phyloP scores from a whole-genome alignment of 2,329 filamentous ascomycete species.

The Aureobasidium uvarum region DNA sequence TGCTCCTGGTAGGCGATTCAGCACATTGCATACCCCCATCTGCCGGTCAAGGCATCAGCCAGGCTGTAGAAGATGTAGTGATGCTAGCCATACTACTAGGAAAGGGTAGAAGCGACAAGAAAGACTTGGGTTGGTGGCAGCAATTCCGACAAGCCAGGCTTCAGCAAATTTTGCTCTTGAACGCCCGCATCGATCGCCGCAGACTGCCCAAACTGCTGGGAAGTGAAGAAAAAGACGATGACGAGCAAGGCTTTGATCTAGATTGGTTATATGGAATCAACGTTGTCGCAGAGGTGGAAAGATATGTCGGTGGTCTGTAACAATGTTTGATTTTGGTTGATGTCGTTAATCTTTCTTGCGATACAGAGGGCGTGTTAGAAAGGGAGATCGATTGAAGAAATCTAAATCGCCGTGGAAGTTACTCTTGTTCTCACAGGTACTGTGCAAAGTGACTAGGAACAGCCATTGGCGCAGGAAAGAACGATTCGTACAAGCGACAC shows the following conservation, averaged over 20 bases:
- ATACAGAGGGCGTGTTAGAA: no score
- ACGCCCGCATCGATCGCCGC: neutral
- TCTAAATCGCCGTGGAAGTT: no score
- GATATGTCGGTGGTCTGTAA: neutral
- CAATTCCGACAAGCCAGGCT: slow-evolving; percentile 1
- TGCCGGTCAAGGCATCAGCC: slow-evolving; percentile 56
- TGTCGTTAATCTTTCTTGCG: no score
- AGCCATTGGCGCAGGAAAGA: no score
- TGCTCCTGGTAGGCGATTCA: slow-evolving; percentile 58
- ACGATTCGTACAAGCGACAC: no score
- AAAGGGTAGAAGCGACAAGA: neutral
- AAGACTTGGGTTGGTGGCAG: slow-evolving; percentile 12
- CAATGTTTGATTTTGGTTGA: no score
- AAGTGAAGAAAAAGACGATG: neutral
- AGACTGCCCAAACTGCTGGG: neutral
- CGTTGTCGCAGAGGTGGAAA: neutral
- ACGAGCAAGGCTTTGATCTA: neutral
- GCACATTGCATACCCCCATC: slow-evolving; percentile 57
- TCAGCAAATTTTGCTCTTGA: neutral
- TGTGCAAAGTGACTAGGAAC: no score
- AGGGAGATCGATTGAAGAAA: no score
- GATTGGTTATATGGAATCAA: slow-evolving; percentile 12
- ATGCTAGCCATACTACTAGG: slow-evolving; percentile 45
- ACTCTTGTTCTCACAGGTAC: no score
- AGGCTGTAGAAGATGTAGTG: slow-evolving; percentile 57